phyloP scores from a whole-genome alignment of 306 rosid species.

The Datisca glomerata region DNA sequence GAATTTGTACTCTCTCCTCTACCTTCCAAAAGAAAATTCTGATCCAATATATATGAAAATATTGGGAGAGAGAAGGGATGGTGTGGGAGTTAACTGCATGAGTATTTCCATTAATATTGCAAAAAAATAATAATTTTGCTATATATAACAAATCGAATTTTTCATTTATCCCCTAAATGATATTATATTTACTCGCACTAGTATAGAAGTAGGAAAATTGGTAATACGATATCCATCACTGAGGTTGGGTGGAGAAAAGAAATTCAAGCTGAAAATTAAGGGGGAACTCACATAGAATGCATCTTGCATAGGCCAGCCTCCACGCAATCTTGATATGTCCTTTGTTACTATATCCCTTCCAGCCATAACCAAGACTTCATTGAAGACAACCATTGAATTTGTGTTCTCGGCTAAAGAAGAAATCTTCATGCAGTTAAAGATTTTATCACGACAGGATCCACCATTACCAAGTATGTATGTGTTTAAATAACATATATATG shows the following conservation, averaged over 20 bases:
- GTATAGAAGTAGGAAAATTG: too few relatives aligned
- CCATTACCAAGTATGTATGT: neutral
- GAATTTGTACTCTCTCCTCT: too few relatives aligned
- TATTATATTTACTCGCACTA: too few relatives aligned
- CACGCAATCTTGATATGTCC: constrained; percentile 86
- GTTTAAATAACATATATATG: neutral
- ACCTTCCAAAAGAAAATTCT: neutral
- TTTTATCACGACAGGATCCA: too few relatives aligned
- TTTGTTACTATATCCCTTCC: constrained; percentile 83
- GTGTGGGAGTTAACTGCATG: too few relatives aligned
- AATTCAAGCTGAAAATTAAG: constrained; percentile 10
- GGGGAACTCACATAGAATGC: constrained; percentile 72
- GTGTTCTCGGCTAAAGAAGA: constrained; percentile 89
- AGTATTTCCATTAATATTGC: too few relatives aligned
- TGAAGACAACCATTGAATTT: constrained; percentile 64
- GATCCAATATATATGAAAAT: constrained; percentile 1
- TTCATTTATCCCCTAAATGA: too few relatives aligned
- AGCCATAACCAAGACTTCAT: constrained; percentile 81
- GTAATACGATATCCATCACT: too few relatives aligned
- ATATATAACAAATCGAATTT: too few relatives aligned
- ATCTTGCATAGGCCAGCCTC: constrained; percentile 99
- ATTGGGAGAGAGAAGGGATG: too few relatives aligned
- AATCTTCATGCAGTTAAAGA: constrained; percentile 64
- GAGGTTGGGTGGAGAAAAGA: too few relatives aligned
- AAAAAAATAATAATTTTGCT: too few relatives aligned